A percentile compares a stretch with the other conserved stretches of the same genome.
These are phyloP conservation scores for Blastocystis sp. DNA, from an alignment of 352 stramenopile species.

Conservation along the genomic window DNA sequence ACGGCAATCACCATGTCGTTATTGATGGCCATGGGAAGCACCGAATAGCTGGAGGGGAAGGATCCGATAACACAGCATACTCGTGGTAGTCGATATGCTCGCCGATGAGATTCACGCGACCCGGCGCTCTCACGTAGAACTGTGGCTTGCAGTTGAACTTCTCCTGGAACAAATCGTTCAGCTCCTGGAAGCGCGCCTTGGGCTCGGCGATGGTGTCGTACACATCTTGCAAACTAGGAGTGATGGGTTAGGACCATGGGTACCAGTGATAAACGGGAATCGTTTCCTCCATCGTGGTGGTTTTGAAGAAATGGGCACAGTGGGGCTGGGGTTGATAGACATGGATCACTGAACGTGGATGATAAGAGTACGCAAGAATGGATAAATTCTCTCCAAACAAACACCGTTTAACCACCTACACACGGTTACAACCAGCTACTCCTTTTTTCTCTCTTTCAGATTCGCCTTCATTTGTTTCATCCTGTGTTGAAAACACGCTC, in stretches of 20 bases:
- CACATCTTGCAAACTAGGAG: neutral
- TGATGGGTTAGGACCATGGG: no score
- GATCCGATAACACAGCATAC: conserved; percentile 32
- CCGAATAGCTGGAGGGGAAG: conserved; percentile 62
- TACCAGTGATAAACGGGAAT: no score
- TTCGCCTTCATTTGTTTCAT: neutral
- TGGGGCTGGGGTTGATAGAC: no score
- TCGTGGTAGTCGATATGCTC: conserved; percentile 75
- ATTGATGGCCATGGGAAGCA: conserved; percentile 71
- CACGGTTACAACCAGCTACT: no score
- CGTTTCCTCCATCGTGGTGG: no score
- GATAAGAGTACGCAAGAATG: no score
- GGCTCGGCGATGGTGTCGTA: conserved; percentile 15
- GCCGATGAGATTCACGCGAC: conserved; percentile 74
- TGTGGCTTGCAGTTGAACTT: conserved; percentile 59
- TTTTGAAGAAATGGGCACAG: no score
- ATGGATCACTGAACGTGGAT: no score
- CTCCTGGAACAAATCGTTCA: conserved; percentile 60
- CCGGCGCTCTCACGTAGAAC: conserved; percentile 65
- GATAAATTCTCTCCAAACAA: no score
- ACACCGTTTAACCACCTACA: no score
- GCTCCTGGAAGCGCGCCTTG: conserved; percentile 33
- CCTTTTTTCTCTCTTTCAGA: neutral
- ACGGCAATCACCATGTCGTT: conserved; percentile 67
- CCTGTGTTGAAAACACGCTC: neutral